These are phyloP conservation scores for Chiua virens DNA, from an alignment of 768 basidiomycete genomes.

Conservation along the genomic window DNA sequence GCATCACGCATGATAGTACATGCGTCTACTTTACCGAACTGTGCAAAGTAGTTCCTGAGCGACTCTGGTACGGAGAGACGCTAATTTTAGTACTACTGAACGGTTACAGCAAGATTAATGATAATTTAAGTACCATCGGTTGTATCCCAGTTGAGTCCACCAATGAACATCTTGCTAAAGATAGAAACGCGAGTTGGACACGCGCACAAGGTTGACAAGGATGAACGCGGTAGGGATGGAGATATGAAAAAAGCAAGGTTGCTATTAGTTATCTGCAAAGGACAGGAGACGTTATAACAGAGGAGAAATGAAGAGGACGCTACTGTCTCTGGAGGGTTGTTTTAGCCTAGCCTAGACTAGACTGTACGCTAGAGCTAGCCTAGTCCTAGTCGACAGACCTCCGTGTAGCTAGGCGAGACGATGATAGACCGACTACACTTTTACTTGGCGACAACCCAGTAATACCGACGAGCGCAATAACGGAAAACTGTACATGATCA, in stretches of 20 bases:
- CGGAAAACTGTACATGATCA: conserved; percentile 12
- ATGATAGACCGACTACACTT: conserved; percentile 45
- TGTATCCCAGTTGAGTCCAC: conserved; percentile 99
- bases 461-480: conserved; percentile 22
- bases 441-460: conserved; percentile 28
- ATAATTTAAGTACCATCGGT: conserved; percentile 81
- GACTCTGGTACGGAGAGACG: conserved; percentile 50
- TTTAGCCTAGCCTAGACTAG: conserved; percentile 84
- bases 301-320: conserved; percentile 60
- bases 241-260: conserved; percentile 47
- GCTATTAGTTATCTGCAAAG: conserved; percentile 80
- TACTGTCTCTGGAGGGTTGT: conserved; percentile 63
- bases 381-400: conserved; percentile 63
- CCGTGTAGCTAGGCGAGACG: conserved; percentile 44
- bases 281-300: conserved; percentile 62
- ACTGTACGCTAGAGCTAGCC: conserved; percentile 76
- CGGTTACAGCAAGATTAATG: conserved; percentile 35
- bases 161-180: conserved; percentile 99
- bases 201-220: conserved; percentile 25
- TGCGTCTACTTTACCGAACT: conserved; percentile 96
- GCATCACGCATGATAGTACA: conserved; percentile 99
- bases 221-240: conserved; percentile 27
- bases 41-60: conserved; percentile 84
- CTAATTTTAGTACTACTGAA: conserved; percentile 46
- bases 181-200: conserved; percentile 27